Percentiles rank a stretch among this genome's conserved stretches.
phyloP scores from a whole-genome alignment of 2,329 filamentous ascomycete species.

The Fusarium musae region DNA sequence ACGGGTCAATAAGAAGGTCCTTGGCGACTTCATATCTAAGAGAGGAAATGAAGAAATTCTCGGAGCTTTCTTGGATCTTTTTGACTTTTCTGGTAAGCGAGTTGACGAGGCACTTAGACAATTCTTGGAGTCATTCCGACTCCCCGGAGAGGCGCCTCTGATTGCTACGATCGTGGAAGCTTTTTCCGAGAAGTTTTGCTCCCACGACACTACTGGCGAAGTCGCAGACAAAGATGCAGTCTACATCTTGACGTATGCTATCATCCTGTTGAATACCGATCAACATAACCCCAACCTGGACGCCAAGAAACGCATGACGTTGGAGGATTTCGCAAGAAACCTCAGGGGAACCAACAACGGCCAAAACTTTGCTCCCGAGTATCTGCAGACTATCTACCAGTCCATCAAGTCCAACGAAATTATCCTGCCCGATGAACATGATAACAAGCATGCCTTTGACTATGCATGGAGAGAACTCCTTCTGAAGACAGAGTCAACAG shows the following conservation, averaged over 20 bases:
- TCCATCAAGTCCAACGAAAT: conserved; percentile 95
- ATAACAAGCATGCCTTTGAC: conserved; percentile 95
- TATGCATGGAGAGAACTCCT: conserved; percentile 97
- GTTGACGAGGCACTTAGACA: conserved; percentile 90
- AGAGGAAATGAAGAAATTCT: conserved; percentile 87
- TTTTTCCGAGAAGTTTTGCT: conserved; percentile 88
- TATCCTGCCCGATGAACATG: conserved; percentile 95
- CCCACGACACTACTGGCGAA: conserved; percentile 74
- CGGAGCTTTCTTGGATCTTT: conserved; percentile 84
- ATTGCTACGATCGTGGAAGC: conserved; percentile 92
- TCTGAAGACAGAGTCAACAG: conserved; percentile 81
- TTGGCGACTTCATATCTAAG: conserved; percentile 95
- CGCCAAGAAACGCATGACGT: conserved; percentile 82
- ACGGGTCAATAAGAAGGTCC: conserved; percentile 86
- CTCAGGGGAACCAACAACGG: conserved; percentile 89
- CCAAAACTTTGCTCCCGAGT: conserved; percentile 84
- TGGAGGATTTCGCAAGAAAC: conserved; percentile 85
- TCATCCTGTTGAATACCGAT: conserved; percentile 98
- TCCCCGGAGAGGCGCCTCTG: conserved; percentile 91
- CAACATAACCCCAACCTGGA: conserved; percentile 94
- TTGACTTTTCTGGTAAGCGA: conserved; percentile 87
- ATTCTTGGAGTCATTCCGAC: conserved; percentile 89
- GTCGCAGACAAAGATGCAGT: conserved; percentile 88
- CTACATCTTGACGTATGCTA: conserved; percentile 92
- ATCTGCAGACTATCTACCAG: conserved; percentile 86